These are phyloP conservation scores for Pythium insidiosum DNA, from an alignment of 352 stramenopile genomes.

Conservation along the genomic window DNA sequence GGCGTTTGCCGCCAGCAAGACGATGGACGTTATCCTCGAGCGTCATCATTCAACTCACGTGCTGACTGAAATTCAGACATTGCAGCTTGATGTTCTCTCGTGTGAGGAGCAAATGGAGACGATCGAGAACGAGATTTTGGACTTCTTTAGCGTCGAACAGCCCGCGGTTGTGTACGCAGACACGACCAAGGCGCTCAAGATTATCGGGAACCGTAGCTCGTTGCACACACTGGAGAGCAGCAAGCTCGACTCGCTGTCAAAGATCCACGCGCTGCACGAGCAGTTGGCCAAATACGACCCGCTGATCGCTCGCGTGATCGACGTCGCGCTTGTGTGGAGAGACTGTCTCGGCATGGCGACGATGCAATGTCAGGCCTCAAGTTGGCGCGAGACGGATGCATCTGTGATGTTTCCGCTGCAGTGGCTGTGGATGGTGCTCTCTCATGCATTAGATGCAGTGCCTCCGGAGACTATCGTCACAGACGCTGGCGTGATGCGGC, in stretches of 20 bases:
- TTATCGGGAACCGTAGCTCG: constrained; percentile 50
- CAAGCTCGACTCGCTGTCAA: constrained; percentile 25
- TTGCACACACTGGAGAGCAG: constrained; percentile 33
- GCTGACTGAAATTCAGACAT: constrained; percentile 37
- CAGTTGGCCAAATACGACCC: constrained; percentile 15
- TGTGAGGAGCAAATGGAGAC: constrained; percentile 47
- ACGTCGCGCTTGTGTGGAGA: constrained; percentile 25
- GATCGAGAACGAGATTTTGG: constrained; percentile 52
- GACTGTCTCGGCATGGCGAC: constrained; percentile 6
- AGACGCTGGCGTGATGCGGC: background rate
- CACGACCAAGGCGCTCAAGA: constrained; percentile 36
- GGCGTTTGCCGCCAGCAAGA: constrained; percentile 22
- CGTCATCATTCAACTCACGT: constrained; percentile 19
- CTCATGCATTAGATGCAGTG: background rate
- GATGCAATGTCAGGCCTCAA: background rate
- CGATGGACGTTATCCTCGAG: constrained; percentile 25
- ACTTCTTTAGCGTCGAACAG: constrained; percentile 41
- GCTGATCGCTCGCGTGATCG: constrained; percentile 23
- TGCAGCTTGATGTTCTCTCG: constrained; percentile 33
- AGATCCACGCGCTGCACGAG: constrained; percentile 21
- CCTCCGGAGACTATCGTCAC: background rate
- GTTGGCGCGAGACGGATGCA: background rate
- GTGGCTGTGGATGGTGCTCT: constrained; percentile 1
- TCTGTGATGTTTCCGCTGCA: background rate
- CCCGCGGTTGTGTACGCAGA: constrained; percentile 32